These are phyloP conservation scores for Botrytis squamosa DNA, from an alignment of 2,329 filamentous ascomycete species.

Conservation along the genomic window DNA sequence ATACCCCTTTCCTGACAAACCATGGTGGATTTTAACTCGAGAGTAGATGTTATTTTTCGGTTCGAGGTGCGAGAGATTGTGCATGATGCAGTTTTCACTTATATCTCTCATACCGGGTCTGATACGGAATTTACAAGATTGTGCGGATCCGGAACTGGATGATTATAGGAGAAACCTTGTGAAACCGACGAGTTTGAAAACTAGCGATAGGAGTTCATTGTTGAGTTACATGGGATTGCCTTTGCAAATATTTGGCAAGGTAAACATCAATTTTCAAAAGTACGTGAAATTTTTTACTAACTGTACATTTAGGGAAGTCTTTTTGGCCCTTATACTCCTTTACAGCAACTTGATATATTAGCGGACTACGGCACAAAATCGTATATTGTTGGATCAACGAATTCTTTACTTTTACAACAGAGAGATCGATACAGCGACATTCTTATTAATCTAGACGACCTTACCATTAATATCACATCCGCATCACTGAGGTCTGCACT, in stretches of 20 bases:
- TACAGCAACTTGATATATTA: slow-evolving; percentile 92
- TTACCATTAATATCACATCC: slow-evolving; percentile 80
- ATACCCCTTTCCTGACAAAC: neutral
- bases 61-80: slow-evolving; percentile 90
- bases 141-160: slow-evolving; percentile 89
- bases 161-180: slow-evolving; percentile 72
- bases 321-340: slow-evolving; percentile 92
- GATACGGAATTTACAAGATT: slow-evolving; percentile 88
- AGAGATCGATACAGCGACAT: slow-evolving; percentile 96
- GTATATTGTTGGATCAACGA: slow-evolving; percentile 95
- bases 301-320: slow-evolving; percentile 66
- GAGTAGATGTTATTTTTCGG: slow-evolving; percentile 95
- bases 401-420: slow-evolving; percentile 89
- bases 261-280: slow-evolving; percentile 37
- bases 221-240: slow-evolving; percentile 93
- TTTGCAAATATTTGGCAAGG: slow-evolving; percentile 91
- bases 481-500: slow-evolving; percentile 74
- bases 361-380: slow-evolving; percentile 94
- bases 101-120: slow-evolving; percentile 93
- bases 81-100: slow-evolving; percentile 97
- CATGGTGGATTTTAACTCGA: slow-evolving; percentile 15
- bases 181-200: slow-evolving; percentile 80
- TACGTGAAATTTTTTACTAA: neutral
- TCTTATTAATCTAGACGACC: slow-evolving; percentile 91
- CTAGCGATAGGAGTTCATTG: slow-evolving; percentile 86